Base-by-base conservation (phyloP, 139 green algal species). In the Axilococcus clingmanii region DNA sequence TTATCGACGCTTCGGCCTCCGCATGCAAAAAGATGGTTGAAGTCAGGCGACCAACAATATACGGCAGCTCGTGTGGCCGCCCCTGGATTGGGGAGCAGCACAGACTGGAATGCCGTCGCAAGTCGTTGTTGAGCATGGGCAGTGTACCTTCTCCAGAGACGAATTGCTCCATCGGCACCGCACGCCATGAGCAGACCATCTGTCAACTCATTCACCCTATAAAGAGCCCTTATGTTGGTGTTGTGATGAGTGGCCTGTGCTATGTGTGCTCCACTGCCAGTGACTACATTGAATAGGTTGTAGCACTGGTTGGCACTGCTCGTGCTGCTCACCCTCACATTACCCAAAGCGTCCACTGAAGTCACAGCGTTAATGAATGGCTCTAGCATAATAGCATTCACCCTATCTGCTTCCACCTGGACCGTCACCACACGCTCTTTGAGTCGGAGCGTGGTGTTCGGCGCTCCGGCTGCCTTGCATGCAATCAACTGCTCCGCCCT, bases 141-240 rank as follows among this genome's bases (percentile, higher is more conserved):
- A 7, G 61, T 53, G 63, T 85, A 83, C 55, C 77, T 54, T 33
- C 85, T 72, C 83, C 83, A 91, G 7, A 89, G 65, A 3, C 79
- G 69, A 49, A 91, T 77, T 2, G 65, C 55, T 1, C 85, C 85
- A 44, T 93, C 81, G 17, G 63, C 60, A 3, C 56, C 63, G 41
- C 81, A 77, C 1, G 63, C 52, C 48, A 89, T 57, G 40, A 94
- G 62, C 59, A 92, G 49, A 20, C 73, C 76, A 15, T 61, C 67
- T 42, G 81, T 62, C n/a, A 77, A 46, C 63, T 87, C 73, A 41
- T 90, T 91, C 23, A 94, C 50, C 60, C 88, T 77, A 43, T 59
- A 63, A 28, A 77, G 48, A 17, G 59, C n/a, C n/a, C n/a, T n/a
- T n/a, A n/a, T n/a, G n/a, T n/a, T n/a, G n/a, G n/a, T n/a, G n/a